phyloP scores from a whole-genome alignment of 768 basidiomycete genomes.

The Mrakia frigida region DNA sequence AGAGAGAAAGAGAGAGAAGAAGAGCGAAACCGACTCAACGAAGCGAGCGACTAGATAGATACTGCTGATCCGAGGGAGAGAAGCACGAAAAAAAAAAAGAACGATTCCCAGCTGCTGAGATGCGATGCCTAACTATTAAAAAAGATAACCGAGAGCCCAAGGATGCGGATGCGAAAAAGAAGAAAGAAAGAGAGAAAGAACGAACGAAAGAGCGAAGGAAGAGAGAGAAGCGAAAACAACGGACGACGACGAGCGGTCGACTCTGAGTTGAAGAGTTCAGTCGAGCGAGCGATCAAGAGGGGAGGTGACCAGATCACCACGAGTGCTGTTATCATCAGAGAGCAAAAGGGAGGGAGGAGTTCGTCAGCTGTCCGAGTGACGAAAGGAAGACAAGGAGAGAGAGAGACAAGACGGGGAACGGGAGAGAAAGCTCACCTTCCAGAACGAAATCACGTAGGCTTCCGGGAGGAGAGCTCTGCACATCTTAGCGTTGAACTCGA shows the following conservation, averaged over 20 bases:
- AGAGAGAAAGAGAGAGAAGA: background rate
- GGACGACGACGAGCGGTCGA: too few species aligned
- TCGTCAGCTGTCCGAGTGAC: background rate
- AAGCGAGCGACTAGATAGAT: too few species aligned
- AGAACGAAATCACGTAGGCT: constrained; percentile 7
- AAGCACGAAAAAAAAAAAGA: too few species aligned
- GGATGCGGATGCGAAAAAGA: too few species aligned
- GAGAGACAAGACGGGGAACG: background rate
- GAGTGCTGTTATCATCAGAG: background rate
- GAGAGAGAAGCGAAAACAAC: background rate
- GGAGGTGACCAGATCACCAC: background rate
- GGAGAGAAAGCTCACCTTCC: constrained; percentile 19
- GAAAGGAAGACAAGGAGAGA: background rate
- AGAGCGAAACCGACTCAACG: too few species aligned
- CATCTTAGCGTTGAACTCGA: background rate
- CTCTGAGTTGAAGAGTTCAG: background rate
- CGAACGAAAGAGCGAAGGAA: background rate
- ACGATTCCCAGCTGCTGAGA: too few species aligned
- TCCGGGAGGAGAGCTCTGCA: background rate
- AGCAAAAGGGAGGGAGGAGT: background rate
- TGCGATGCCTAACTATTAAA: too few species aligned
- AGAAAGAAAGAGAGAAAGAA: background rate
- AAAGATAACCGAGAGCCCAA: too few species aligned
- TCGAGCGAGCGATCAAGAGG: background rate
- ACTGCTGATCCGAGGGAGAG: too few species aligned